Base-by-base conservation (phyloP, 441 rosid species). In the Syzygium malaccense region DNA sequence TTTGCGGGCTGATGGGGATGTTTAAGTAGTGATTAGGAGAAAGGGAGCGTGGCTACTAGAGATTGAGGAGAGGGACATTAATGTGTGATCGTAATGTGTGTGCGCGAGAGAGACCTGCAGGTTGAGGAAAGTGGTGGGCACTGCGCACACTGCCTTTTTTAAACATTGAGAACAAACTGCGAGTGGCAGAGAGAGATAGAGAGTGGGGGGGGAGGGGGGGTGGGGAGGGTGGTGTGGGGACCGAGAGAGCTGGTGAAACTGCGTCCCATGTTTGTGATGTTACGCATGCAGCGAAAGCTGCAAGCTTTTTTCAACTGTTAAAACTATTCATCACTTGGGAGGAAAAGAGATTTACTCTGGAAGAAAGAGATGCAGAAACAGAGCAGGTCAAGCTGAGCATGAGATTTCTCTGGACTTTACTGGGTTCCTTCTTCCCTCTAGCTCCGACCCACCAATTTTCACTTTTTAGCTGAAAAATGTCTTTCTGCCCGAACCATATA, bases 281-380 rank as follows among this genome's bases (percentile, higher is more conserved):
- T 75, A 75, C 51, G 83, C 83, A 71, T 71, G 83, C 83, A 37
- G 83, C 6, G 83, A 71, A 71, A 71, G 83, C 83, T 71, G 83
- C 83, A 75, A 75, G 51, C 83, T 37, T 75, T 41, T 41, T 37
- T 8, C 6, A 23, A 37, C 41, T 23, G 13, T 71, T 20, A 11
- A 11, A 20, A 25, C 49, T 14, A 20, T 71, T 71, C 49, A 37
- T 37, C 10, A 10, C 14, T 37, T 37, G 51, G 49, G 83, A 20
- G 80, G 23, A 32, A 45, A 11, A 37, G 83, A 37, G 41, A 71
- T 71, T 71, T 71, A 23, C 83, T 37, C 51, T 23, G 83, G 51
- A 37, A 71, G 51, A 37, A 71, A 20, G 83, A 20, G 83, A 14
- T 3, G 83, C 83, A 71, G 83, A 37, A 71, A 28, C 51, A 13